Conservation (phyloP, 768 basidiomycete genomes). For the Lactifluus piperatus region DNA sequence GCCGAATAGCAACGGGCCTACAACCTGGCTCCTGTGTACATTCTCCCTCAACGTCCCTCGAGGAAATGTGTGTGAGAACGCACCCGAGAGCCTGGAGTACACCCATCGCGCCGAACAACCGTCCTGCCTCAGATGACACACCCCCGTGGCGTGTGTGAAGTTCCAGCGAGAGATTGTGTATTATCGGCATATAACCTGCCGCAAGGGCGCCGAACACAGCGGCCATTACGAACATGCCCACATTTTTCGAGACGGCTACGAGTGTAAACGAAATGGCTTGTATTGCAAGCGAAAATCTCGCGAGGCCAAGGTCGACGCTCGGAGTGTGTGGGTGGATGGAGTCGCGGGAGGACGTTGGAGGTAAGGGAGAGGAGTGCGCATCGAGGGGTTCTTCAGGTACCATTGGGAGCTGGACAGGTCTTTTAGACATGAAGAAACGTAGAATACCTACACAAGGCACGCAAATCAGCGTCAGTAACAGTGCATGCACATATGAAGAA, state of each 20-base stretch:
- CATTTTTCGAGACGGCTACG: slow-evolving; percentile 36
- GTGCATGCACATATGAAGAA: neutral
- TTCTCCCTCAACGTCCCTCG: neutral
- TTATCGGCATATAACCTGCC: slow-evolving; percentile 53
- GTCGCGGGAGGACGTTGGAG: slow-evolving; percentile 6
- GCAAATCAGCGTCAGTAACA: neutral
- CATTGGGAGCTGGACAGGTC: slow-evolving; percentile 25
- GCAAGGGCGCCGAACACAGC: slow-evolving; percentile 49
- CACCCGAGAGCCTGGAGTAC: slow-evolving; percentile 65
- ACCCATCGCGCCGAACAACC: slow-evolving; percentile 72
- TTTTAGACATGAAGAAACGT: slow-evolving; percentile 41
- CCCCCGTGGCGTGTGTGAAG: slow-evolving; percentile 48
- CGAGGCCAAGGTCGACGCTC: slow-evolving; percentile 61
- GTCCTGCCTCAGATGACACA: slow-evolving; percentile 46
- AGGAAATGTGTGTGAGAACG: slow-evolving; percentile 8
- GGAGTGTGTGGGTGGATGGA: slow-evolving; percentile 24
- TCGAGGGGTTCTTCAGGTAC: slow-evolving; percentile 23
- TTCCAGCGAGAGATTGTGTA: slow-evolving; percentile 64
- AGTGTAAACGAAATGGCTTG: slow-evolving; percentile 34
- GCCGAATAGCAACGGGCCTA: slow-evolving; percentile 69
- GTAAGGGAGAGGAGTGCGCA: neutral
- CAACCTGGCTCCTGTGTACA: slow-evolving; percentile 41
- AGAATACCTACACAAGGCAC: slow-evolving; percentile 38
- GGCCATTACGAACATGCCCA: slow-evolving; percentile 43
- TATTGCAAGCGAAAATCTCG: slow-evolving; percentile 45